These are phyloP conservation scores for Davidsoniella virescens DNA, from an alignment of 2,329 filamentous ascomycete species.

Conservation along the genomic window DNA sequence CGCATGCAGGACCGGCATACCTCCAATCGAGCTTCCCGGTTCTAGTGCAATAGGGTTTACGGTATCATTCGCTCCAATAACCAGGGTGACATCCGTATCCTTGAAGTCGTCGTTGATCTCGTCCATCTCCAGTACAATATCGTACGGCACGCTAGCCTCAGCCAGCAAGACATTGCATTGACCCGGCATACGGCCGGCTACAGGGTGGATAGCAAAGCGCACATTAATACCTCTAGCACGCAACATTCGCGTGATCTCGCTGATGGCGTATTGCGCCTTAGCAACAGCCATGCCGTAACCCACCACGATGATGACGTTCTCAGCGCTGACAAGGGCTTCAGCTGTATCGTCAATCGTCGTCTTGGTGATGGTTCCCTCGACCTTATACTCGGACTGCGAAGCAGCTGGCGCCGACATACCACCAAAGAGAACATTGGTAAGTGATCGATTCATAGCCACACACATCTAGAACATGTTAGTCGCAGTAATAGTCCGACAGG, in stretches of 20 bases:
- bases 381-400: slow-evolving; percentile 48
- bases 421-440: slow-evolving; percentile 82
- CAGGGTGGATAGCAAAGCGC: slow-evolving; percentile 78
- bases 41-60: slow-evolving; percentile 83
- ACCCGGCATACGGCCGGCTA: slow-evolving; percentile 81
- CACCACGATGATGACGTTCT: slow-evolving; percentile 78
- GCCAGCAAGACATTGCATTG: slow-evolving; percentile 85
- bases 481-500: background rate
- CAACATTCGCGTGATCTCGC: slow-evolving; percentile 60
- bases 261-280: slow-evolving; percentile 82
- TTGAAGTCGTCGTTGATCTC: slow-evolving; percentile 88
- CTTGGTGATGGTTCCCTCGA: slow-evolving; percentile 64
- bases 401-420: slow-evolving; percentile 46
- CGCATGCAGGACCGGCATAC: slow-evolving; percentile 82
- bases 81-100: slow-evolving; percentile 71
- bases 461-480: slow-evolving; percentile 35
- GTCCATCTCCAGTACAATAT: slow-evolving; percentile 89
- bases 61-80: slow-evolving; percentile 85
- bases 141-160: slow-evolving; percentile 76
- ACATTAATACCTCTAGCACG: slow-evolving; percentile 65
- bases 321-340: slow-evolving; percentile 56
- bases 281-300: slow-evolving; percentile 92
- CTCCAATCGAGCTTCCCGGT: slow-evolving; percentile 67
- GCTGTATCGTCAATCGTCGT: slow-evolving; percentile 68
- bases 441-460: slow-evolving; percentile 76